Evolutionary conservation across 2,329 filamentous ascomycete species (phyloP), one percentile per base, ranked within the genome.

Genomic region (Orbilia quercus): DNA sequence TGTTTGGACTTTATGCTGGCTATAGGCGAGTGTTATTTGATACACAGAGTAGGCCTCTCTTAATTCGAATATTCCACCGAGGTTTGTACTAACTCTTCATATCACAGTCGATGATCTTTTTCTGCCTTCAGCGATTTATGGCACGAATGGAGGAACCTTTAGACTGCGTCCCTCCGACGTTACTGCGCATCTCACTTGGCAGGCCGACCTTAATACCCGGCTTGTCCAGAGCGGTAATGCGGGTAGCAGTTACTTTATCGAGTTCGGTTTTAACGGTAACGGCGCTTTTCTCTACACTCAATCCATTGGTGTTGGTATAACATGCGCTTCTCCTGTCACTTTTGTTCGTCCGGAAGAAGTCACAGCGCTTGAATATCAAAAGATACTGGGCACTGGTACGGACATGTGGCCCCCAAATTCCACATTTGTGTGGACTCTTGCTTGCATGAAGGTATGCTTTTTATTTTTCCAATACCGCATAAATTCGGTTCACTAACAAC

Each of bases 191-290:
- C 79, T 81, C 16, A 77, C 78, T 2, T 87, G 83, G 82, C 80
- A 79, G 67, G 66, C 67, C 7, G 76, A 79, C 22, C 77, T 84
- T 76, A 83, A 83, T 71, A 79, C 77, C 2, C 84, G 84, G 72
- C 80, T 87, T 75, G 83, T 84, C 34, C 23, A 42, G 2, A 36
- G 6, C 28, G 63, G 63, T 12, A 67, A 67, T 28, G 28, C 81
- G 3, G 85, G 85, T 3, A 86, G 84, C 66, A 78, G 79, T 47
- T 87, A 84, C 78, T 83, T 83, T 31, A 80, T 85, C 14, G 85
- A 87, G 76, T 79, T 86, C 45, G 85, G 83, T 6, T 84, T 86
- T 80, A 87, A 87, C 65, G 84, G 84, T n/a, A 85, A 85, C 60
- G 84, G 84, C 18, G 84, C 84, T 75, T 83, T 85, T 55, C 81